Evolutionary conservation across 2,329 filamentous ascomycete genomes (phyloP), one percentile per base, ranked within the genome.

Genomic region (Albophoma yamanashiensis): DNA sequence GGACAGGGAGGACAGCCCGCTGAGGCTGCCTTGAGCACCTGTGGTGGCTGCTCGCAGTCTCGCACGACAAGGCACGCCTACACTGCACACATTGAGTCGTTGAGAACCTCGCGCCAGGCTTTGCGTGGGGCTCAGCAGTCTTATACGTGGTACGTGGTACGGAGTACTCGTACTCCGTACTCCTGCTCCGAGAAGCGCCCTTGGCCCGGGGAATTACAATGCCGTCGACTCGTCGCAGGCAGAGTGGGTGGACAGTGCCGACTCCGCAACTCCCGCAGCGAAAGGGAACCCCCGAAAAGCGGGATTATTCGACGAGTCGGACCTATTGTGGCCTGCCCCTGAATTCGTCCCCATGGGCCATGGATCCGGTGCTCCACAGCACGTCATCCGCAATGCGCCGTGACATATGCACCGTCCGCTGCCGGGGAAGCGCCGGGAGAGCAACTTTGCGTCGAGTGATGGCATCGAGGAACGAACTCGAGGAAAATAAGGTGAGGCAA

Each of bases 11-110:
- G 86, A 86, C 67, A 79, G 80, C 20, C 71, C 84, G 58, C 71
- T 86, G 67, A 76, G 84, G 38, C 73, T 85, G 25, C 83, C 84
- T 68, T 86, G 61, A 84, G 83, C 65, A 62, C 78, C n/a, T 9
- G 76, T 83, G 14, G 68, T 36, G 77, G 25, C 75, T 76, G 9
- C 71, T 83, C 12, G 39, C 57, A 71, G 73, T 22, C 67, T 79
- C 45, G 77, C 78, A 6, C 69, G 74, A 61, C 79, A 79, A 64
- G 77, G 77, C 72, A 60, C 8, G 68, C 62, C 34, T 38, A 25
- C 8, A 17, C 34, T n/a, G 50, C 50, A 20, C 39, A 31, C 3
- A 9, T 9, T 4, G n/a, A 38, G 40, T 31, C 47, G 11, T 34
- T 20, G 34, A 40, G n/a, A 36, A n/a, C 40, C 56, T 62, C 42